These are phyloP conservation scores for Hordeum pubiflorum DNA, from an alignment of 202 grass and related monocot genomes.

Conservation along the genomic window DNA sequence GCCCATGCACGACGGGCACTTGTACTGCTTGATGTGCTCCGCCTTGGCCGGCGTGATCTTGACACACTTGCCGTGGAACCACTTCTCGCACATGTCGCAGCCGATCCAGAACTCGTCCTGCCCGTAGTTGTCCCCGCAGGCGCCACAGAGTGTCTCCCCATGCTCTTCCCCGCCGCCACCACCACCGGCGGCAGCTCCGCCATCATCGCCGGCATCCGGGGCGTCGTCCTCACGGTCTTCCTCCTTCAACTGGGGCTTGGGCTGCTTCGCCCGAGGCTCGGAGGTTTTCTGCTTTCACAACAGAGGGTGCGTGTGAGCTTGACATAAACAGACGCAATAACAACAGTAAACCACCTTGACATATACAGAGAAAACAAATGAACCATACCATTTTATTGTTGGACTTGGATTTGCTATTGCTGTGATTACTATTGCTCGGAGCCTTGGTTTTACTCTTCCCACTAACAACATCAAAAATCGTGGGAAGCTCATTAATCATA, in stretches of 20 bases:
- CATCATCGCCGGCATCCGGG: conserved; percentile 39
- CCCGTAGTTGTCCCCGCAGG: conserved; percentile 78
- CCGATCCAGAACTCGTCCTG: conserved; percentile 99
- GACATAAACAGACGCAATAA: neutral
- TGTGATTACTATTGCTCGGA: conserved; percentile 43
- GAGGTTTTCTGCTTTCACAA: conserved; percentile 35
- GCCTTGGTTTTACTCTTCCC: conserved; percentile 67
- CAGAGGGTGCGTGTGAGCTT: neutral
- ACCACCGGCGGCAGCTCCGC: neutral
- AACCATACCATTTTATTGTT: conserved; percentile 62
- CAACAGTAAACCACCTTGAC: neutral
- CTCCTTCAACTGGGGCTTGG: conserved; percentile 43
- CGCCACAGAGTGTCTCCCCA: conserved; percentile 70
- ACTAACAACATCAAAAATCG: conserved; percentile 70
- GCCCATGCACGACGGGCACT: conserved; percentile 68
- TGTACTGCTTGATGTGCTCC: conserved; percentile 96
- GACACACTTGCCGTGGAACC: conserved; percentile 96
- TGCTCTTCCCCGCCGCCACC: conserved; percentile 49
- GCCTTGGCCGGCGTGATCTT: conserved; percentile 92
- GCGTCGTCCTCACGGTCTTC: conserved; percentile 45
- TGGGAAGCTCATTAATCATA: conserved; percentile 86
- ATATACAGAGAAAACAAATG: neutral
- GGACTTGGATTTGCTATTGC: conserved; percentile 69
- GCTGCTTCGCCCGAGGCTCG: conserved; percentile 39
- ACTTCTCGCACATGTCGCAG: conserved; percentile 94